Percentiles rank a stretch among this genome's conserved stretches.
Conservation (phyloP, 495 filamentous ascomycete genomes). For the Aspergillus affinis region DNA sequence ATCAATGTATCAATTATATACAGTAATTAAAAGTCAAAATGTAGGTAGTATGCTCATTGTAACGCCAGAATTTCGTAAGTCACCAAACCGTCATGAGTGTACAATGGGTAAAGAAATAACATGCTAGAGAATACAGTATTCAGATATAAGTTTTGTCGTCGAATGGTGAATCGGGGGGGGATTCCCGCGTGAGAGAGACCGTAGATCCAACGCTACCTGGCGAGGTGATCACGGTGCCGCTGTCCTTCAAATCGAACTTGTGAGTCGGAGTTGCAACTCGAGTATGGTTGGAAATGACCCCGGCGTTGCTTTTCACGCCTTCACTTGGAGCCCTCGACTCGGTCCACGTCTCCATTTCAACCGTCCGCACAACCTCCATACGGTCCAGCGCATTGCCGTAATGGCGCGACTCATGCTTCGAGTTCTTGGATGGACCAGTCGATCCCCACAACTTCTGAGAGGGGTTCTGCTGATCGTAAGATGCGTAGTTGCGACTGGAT, state of each 20-base stretch:
- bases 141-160: background rate
- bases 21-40: background rate
- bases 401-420: constrained; percentile 10
- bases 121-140: background rate
- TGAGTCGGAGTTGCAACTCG: constrained; percentile 19
- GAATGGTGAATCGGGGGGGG: background rate
- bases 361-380: constrained; percentile 25
- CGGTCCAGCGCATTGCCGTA: constrained; percentile 12
- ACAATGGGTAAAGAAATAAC: background rate
- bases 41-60: background rate
- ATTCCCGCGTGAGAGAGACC: constrained; percentile 8
- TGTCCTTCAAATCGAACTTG: constrained; percentile 23
- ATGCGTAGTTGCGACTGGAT: constrained; percentile 25
- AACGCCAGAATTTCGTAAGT: background rate
- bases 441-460: constrained; percentile 29
- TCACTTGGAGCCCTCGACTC: constrained; percentile 24
- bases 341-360: constrained; percentile 38
- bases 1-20: background rate
- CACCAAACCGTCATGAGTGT: background rate
- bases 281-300: constrained; percentile 15
- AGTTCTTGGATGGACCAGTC: constrained; percentile 18
- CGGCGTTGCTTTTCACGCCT: constrained; percentile 10
- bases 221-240: constrained; percentile 18
- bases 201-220: constrained; percentile 23
- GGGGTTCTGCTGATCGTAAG: constrained; percentile 22